Percentiles rank a stretch among this genome's conserved stretches.
Conservation (phyloP, 202 grass and related monocot genomes). For the Zoysia matrella region DNA sequence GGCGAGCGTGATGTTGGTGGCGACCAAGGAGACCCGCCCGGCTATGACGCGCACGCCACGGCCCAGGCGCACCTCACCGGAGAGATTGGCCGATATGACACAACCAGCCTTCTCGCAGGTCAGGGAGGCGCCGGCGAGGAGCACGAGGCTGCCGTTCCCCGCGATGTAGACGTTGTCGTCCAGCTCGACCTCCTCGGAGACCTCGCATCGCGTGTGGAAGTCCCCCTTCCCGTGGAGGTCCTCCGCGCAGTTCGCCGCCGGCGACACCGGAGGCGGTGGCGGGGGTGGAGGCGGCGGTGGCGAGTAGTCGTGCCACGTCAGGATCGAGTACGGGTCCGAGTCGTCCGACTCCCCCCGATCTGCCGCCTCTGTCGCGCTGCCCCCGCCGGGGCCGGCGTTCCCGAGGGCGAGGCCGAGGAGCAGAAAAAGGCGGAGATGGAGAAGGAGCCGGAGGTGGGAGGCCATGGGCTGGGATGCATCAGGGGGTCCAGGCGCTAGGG, state of each 20-base stretch:
- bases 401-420: conserved; percentile 37
- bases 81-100: conserved; percentile 67
- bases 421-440: conserved; percentile 48
- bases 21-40: conserved; percentile 63
- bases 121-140: conserved; percentile 63
- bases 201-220: conserved; percentile 76
- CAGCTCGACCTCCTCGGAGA: conserved; percentile 70
- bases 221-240: conserved; percentile 88
- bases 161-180: conserved; percentile 64
- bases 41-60: conserved; percentile 65
- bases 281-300: conserved; percentile 87
- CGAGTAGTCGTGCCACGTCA: conserved; percentile 99
- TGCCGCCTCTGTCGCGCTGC: conserved; percentile 25
- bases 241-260: conserved; percentile 66
- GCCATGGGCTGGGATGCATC: conserved; percentile 77
- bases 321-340: conserved; percentile 69
- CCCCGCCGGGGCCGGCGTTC: conserved; percentile 48
- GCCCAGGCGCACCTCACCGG: conserved; percentile 67
- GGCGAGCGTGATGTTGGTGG: conserved; percentile 71
- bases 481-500: conserved; percentile 50
- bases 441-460: conserved; percentile 49
- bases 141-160: conserved; percentile 79
- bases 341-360: conserved; percentile 41
- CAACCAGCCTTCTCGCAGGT: conserved; percentile 80
- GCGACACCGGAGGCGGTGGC: conserved; percentile 59